Evolutionary conservation across 768 basidiomycete species (phyloP).

Genomic region (Tephrocybe rancida): DNA sequence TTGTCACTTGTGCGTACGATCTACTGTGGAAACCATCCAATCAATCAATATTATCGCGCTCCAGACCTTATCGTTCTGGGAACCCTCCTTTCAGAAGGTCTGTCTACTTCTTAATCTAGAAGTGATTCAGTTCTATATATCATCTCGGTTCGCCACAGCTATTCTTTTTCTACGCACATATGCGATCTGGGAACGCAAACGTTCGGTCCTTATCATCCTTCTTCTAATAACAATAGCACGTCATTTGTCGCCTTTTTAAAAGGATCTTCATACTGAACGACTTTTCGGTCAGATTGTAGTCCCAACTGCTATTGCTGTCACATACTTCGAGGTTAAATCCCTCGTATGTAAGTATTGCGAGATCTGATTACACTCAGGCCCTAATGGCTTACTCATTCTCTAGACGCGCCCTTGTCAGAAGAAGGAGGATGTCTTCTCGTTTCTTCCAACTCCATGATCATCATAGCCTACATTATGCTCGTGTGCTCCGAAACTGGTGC

Average conservation of each 20-base stretch:
- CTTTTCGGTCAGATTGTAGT: constrained; percentile 26
- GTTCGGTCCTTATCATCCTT: constrained; percentile 32
- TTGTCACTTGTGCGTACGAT: constrained; percentile 31
- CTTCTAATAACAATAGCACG: constrained; percentile 26
- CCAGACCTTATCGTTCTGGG: constrained; percentile 36
- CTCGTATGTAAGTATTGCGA: constrained; percentile 30
- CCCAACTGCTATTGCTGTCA: constrained; percentile 31
- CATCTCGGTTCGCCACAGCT: constrained; percentile 18
- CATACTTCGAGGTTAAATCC: constrained; percentile 33
- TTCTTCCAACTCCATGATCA: constrained; percentile 36
- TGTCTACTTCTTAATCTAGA: not conserved
- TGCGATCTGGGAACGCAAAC: constrained; percentile 44
- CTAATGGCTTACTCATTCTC: not conserved
- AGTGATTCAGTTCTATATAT: no score
- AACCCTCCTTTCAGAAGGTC: constrained; percentile 39
- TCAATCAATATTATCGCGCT: not conserved
- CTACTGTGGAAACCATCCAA: not conserved
- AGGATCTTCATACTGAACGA: not conserved
- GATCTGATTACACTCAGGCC: not conserved
- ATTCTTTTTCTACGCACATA: constrained; percentile 46
- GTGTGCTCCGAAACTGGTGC: constrained; percentile 41
- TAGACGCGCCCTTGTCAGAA: constrained; percentile 2
- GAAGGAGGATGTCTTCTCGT: constrained; percentile 32
- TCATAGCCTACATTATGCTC: constrained; percentile 39
- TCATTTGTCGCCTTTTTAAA: not conserved